phyloP scores from a whole-genome alignment of 805 yeast species.

The Brettanomyces naardenensis region DNA sequence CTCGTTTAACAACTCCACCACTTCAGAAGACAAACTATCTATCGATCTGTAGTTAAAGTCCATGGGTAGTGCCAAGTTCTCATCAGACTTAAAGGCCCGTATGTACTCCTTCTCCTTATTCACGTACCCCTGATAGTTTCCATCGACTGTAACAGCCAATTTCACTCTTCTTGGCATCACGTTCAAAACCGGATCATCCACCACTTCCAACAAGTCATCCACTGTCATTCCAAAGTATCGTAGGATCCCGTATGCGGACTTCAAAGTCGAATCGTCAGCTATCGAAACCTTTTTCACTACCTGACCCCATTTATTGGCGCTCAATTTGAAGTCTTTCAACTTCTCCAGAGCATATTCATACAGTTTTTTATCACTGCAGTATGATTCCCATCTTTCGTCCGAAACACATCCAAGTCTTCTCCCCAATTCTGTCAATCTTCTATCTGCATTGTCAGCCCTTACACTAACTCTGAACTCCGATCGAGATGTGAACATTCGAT shows the following conservation, averaged over 20 bases:
- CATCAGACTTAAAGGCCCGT: slow-evolving; percentile 78
- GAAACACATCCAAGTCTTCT: slow-evolving; percentile 57
- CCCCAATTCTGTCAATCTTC: slow-evolving; percentile 69
- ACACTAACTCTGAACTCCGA: slow-evolving; percentile 88
- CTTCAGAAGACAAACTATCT: slow-evolving; percentile 70
- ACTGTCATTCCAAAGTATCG: slow-evolving; percentile 40
- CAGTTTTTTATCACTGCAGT: slow-evolving; percentile 31
- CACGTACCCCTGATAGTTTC: slow-evolving; percentile 75
- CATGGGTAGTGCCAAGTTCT: slow-evolving; percentile 60
- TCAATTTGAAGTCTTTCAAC: slow-evolving; percentile 36
- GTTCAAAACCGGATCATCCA: slow-evolving; percentile 19
- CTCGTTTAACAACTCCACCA: slow-evolving; percentile 54
- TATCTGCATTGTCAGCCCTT: slow-evolving; percentile 91
- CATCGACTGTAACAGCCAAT: slow-evolving; percentile 66
- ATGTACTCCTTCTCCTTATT: slow-evolving; percentile 64
- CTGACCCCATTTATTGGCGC: slow-evolving; percentile 60
- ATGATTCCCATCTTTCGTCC: slow-evolving; percentile 47
- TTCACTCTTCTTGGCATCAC: slow-evolving; percentile 37
- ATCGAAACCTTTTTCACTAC: slow-evolving; percentile 37
- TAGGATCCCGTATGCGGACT: slow-evolving; percentile 66
- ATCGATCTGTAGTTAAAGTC: slow-evolving; percentile 53
- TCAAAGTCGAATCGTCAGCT: slow-evolving; percentile 44
- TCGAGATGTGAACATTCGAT: slow-evolving; percentile 95
- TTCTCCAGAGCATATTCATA: slow-evolving; percentile 38
- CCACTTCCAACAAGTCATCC: slow-evolving; percentile 28